Evolutionary conservation across 371 early-diverging fungal species (phyloP), one percentile per base, ranked within the genome.

Genomic region (Mucor plumbeus): DNA sequence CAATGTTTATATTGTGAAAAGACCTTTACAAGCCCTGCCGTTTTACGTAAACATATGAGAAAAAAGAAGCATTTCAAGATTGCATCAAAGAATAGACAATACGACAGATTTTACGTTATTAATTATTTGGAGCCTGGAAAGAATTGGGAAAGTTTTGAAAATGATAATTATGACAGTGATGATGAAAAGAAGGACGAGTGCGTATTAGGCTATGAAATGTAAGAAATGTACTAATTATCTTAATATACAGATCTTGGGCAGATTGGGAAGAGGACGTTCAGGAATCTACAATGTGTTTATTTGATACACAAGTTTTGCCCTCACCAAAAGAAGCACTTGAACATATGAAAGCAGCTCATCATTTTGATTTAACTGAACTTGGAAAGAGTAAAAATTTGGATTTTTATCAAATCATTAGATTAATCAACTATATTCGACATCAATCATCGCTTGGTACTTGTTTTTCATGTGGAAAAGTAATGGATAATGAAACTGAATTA

Each of bases 11-110:
- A 97, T 75, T 98, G 98, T 75, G 97, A 98, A 80, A 94, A 94
- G 80, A 89, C 85, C 5, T 98, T 97, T 77, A 95, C 94, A 13
- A 89, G 91, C 31, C 83, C 90, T 7, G 90, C 93, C 0, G 95
- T 95, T 10, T 85, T 98, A 60, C 90, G 97, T 61, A 94, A 95
- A 76, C 98, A 98, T 68, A 96, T 98, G 97, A 91, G 97, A 71
- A 98, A 98, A 85, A 98, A 98, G 92, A 97, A 95, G 86, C 97
- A 97, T 77, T 97, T 97, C 81, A 94, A 94, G 83, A 95, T 97
- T 77, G 91, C 91, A 63, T 85, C 96, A 21, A 88, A 89, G 50
- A 97, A 97, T 77, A 88, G 91, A 64, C 85, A 91, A 39, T 98
- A 97, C 62, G 98, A 98, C 76, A 88, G 92, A 39, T 97, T 94